phyloP scores from a whole-genome alignment of 148 eudicot genomes.

The Hydrangea macrophylla region DNA sequence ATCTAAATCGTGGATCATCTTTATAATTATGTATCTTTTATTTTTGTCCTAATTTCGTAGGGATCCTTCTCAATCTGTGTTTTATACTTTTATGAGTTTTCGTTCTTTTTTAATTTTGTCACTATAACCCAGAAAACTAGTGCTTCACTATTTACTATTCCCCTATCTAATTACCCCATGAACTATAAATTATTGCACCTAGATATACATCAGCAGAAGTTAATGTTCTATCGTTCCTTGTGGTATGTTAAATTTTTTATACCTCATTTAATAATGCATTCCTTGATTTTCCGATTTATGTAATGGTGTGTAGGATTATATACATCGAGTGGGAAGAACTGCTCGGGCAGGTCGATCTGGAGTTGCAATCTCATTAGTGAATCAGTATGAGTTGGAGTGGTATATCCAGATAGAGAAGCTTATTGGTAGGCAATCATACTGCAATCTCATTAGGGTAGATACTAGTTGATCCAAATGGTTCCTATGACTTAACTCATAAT shows the following conservation, averaged over 20 bases:
- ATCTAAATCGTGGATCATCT: no score
- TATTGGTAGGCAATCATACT: constrained; percentile 45
- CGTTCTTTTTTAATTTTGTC: no score
- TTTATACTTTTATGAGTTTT: no score
- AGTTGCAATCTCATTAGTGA: constrained; percentile 75
- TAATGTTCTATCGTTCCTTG: neutral
- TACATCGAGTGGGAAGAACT: constrained; percentile 95
- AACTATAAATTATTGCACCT: neutral
- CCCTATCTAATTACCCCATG: no score
- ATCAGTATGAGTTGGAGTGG: constrained; percentile 80
- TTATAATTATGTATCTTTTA: no score
- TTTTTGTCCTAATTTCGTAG: no score
- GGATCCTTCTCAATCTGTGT: no score
- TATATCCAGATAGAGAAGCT: constrained; percentile 81
- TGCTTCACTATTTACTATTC: no score
- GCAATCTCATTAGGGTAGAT: neutral
- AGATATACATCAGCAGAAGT: neutral
- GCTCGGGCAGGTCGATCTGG: constrained; percentile 98
- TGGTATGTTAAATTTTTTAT: no score
- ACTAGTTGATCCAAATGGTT: neutral
- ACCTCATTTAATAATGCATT: neutral
- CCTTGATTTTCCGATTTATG: constrained; percentile 1
- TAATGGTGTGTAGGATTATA: constrained; percentile 64
- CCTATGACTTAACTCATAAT: neutral
- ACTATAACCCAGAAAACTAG: no score